phyloP scores from a whole-genome alignment of 164 flowering plant species.

The Vitis rupestris region DNA sequence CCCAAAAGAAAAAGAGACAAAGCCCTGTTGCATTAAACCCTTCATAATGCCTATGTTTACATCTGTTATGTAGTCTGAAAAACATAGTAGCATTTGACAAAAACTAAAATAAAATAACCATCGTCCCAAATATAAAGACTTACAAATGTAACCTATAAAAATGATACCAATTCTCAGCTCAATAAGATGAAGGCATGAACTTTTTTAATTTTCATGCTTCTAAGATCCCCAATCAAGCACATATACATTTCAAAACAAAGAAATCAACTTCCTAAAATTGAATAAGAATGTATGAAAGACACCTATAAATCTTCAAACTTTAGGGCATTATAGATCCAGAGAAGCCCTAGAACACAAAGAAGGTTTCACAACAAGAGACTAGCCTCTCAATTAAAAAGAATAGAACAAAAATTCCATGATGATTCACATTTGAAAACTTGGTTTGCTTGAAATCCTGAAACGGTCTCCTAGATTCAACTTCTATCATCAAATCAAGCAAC shows the following conservation, averaged over 20 bases:
- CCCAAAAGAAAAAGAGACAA: too few species aligned
- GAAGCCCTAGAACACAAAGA: constrained; percentile 3
- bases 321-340: constrained; percentile 32
- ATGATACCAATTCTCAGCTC: too few species aligned
- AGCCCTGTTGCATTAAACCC: too few species aligned
- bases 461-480: constrained; percentile 13
- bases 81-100: too few species aligned
- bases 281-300: neutral
- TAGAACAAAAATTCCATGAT: neutral
- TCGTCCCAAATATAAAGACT: too few species aligned
- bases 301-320: constrained; percentile 4
- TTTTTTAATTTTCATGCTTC: neutral
- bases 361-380: neutral
- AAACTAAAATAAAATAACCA: too few species aligned
- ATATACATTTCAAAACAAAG: neutral
- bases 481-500: constrained; percentile 9
- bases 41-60: too few species aligned
- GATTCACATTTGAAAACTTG: constrained; percentile 40
- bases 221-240: neutral
- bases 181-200: neutral
- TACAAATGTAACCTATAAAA: too few species aligned
- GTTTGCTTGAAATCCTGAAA: constrained; percentile 18
- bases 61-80: too few species aligned
- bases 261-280: neutral
- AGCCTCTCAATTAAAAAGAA: neutral